phyloP scores from a whole-genome alignment of 2,329 filamentous ascomycete species.

The Bisporella sp. region DNA sequence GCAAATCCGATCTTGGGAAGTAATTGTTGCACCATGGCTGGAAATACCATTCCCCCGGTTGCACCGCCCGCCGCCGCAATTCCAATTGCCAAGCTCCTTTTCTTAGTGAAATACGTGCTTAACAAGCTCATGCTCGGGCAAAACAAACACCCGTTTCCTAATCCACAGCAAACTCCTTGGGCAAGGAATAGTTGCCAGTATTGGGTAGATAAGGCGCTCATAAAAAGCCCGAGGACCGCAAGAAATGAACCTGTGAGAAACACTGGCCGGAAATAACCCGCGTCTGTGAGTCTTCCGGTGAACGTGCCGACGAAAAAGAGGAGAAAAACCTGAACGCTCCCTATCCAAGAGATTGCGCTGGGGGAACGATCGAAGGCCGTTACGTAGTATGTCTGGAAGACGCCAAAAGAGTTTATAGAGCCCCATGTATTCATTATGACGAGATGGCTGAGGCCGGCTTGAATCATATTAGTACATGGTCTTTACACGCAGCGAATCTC shows the following conservation, averaged over 20 bases:
- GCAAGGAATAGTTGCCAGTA: conserved; percentile 35
- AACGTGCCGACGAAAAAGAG: conserved; percentile 31
- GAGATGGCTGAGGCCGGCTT: conserved; percentile 1
- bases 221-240: conserved; percentile 28
- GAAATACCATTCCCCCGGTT: conserved; percentile 35
- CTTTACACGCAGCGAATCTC: background rate
- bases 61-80: conserved; percentile 27
- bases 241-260: conserved; percentile 6
- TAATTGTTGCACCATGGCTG: conserved; percentile 33
- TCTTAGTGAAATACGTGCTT: conserved; percentile 32
- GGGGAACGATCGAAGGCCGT: conserved; percentile 22
- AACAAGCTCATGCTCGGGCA: conserved; percentile 30
- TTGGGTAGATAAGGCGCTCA: conserved; percentile 27
- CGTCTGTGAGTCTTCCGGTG: conserved; percentile 29
- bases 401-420: conserved; percentile 29
- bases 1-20: conserved; percentile 32
- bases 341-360: conserved; percentile 36
- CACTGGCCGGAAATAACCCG: conserved; percentile 28
- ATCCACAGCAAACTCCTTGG: conserved; percentile 32
- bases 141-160: conserved; percentile 33
- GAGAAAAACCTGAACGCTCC: conserved; percentile 32
- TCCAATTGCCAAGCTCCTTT: conserved; percentile 28
- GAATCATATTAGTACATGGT: background rate
- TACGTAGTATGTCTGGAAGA: conserved; percentile 35
- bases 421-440: conserved; percentile 26